Conservation (phyloP, 2,329 filamentous ascomycete genomes). For the Botrytis aclada region DNA sequence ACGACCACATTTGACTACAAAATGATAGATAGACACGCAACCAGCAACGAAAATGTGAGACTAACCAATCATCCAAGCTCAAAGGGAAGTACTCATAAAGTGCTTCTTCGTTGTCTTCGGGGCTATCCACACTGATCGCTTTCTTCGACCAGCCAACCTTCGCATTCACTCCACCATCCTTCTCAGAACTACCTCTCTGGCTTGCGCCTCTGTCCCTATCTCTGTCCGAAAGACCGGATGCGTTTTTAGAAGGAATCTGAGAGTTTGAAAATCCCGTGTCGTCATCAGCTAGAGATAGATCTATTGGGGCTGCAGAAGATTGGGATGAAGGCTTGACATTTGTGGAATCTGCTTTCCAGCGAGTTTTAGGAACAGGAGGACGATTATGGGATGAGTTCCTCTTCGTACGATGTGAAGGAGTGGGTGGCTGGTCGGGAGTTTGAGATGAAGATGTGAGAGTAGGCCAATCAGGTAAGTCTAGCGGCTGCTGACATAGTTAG, state of each 20-base stretch:
- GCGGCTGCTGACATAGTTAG: constrained; percentile 27
- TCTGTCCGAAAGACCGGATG: constrained; percentile 11
- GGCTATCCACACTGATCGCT: constrained; percentile 48
- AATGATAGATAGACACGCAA: neutral
- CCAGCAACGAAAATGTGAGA: constrained; percentile 23
- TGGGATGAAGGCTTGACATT: constrained; percentile 19
- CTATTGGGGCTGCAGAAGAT: constrained; percentile 30
- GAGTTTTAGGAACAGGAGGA: constrained; percentile 34
- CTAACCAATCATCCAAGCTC: constrained; percentile 79
- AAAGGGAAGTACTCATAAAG: constrained; percentile 95
- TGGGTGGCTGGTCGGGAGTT: constrained; percentile 21
- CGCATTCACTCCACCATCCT: constrained; percentile 39
- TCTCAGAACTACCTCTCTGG: constrained; percentile 18
- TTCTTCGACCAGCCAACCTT: constrained; percentile 32
- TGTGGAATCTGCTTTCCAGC: constrained; percentile 36
- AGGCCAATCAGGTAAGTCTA: constrained; percentile 35
- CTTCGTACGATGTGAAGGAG: constrained; percentile 26
- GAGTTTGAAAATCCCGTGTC: constrained; percentile 23
- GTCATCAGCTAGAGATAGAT: constrained; percentile 36
- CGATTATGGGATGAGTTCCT: constrained; percentile 25
- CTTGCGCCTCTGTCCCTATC: constrained; percentile 2
- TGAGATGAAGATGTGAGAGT: constrained; percentile 18
- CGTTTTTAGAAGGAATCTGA: constrained; percentile 4
- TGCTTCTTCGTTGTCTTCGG: constrained; percentile 74
- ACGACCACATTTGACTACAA: too few relatives aligned